Percentiles rank a stretch among this genome's conserved stretches.
Conservation (phyloP, 2,329 filamentous ascomycete genomes). For the Didymella exigua region DNA sequence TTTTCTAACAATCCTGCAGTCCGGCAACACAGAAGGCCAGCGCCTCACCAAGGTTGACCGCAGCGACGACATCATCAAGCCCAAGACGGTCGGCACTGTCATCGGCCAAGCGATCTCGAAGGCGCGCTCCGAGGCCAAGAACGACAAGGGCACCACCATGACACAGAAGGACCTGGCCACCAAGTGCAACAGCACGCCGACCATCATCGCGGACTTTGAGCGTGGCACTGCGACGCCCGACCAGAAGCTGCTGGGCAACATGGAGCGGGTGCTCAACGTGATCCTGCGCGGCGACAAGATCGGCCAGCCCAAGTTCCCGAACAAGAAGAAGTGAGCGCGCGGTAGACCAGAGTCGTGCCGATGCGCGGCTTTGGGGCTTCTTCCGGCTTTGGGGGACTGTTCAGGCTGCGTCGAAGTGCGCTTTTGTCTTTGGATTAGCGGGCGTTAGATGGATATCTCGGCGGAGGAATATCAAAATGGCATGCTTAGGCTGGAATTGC, state of each 20-base stretch:
- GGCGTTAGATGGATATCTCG: conserved; percentile 36
- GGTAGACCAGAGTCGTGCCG: not conserved
- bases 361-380: not conserved
- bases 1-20: conserved; percentile 13
- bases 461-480: conserved; percentile 21
- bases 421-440: conserved; percentile 31
- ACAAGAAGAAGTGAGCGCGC: conserved; percentile 61
- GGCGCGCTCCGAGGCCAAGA: conserved; percentile 78
- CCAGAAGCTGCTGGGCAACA: conserved; percentile 77
- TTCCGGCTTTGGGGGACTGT: not conserved
- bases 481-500: conserved; percentile 1
- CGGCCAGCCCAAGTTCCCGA: conserved; percentile 79
- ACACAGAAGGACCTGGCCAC: conserved; percentile 87
- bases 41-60: conserved; percentile 98
- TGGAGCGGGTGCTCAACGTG: conserved; percentile 86
- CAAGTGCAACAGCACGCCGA: conserved; percentile 85
- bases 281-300: conserved; percentile 87
- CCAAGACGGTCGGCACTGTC: conserved; percentile 78
- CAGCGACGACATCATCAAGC: conserved; percentile 95
- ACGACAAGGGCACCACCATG: conserved; percentile 74
- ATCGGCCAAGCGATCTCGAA: conserved; percentile 84
- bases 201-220: conserved; percentile 85
- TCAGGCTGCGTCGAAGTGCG: not conserved
- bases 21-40: conserved; percentile 71
- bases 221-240: conserved; percentile 77